These are phyloP conservation scores for Podaxis rugospora DNA, from an alignment of 768 basidiomycete genomes.

Conservation along the genomic window DNA sequence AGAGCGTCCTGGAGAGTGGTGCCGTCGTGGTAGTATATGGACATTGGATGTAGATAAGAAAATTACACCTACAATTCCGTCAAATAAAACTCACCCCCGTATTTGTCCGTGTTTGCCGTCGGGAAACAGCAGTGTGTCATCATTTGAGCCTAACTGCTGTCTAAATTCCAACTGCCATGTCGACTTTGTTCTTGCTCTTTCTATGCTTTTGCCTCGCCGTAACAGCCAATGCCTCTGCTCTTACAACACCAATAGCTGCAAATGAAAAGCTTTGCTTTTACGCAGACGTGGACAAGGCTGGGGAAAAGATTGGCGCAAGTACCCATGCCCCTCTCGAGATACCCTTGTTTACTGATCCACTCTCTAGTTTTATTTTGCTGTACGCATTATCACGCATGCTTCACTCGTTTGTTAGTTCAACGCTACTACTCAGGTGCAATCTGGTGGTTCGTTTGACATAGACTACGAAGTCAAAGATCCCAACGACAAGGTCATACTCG, in stretches of 20 bases:
- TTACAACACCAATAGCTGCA: slow-evolving; percentile 75
- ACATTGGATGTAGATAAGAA: slow-evolving; percentile 8
- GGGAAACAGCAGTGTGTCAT: slow-evolving; percentile 3
- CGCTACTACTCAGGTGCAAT: slow-evolving; percentile 69
- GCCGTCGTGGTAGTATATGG: background rate
- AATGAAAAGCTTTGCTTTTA: slow-evolving; percentile 91
- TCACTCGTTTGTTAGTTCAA: background rate
- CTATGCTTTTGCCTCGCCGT: slow-evolving; percentile 31
- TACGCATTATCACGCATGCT: slow-evolving; percentile 31
- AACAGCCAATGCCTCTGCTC: slow-evolving; percentile 49
- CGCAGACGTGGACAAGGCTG: slow-evolving; percentile 92
- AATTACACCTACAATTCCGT: background rate
- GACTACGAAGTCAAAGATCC: slow-evolving; percentile 94
- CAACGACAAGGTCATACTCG: slow-evolving; percentile 79
- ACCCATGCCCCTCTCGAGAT: background rate
- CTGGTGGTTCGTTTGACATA: slow-evolving; percentile 94
- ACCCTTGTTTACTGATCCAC: slow-evolving; percentile 12
- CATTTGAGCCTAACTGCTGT: background rate
- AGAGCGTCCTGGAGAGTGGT: background rate
- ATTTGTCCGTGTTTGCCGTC: background rate
- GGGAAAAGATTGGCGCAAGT: slow-evolving; percentile 86
- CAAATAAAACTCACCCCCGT: background rate
- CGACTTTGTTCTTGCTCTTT: slow-evolving; percentile 26
- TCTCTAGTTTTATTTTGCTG: slow-evolving; percentile 94
- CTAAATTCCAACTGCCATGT: slow-evolving; percentile 18